Conservation (phyloP, 2,329 filamentous ascomycete species). For the Pseudogymnoascus sp. region DNA sequence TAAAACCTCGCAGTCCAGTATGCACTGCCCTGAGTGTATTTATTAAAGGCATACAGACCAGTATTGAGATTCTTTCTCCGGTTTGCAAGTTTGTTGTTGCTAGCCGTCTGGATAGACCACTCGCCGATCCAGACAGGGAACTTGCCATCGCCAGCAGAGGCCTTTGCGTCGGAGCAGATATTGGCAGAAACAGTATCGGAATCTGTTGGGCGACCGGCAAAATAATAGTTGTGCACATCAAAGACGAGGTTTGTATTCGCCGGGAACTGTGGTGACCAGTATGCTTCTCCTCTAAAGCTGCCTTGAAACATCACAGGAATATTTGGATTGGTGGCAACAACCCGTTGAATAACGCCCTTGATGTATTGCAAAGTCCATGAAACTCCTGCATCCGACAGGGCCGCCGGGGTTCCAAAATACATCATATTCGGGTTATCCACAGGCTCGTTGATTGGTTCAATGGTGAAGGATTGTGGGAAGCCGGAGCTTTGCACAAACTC, state of each 20-base stretch:
- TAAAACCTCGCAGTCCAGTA: conserved; percentile 26
- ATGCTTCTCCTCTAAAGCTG: conserved; percentile 24
- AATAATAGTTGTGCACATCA: conserved; percentile 30
- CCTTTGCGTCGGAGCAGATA: conserved; percentile 25
- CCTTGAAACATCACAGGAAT: conserved; percentile 32
- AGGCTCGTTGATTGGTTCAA: conserved; percentile 34
- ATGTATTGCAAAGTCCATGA: conserved; percentile 32
- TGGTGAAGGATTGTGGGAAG: conserved; percentile 28
- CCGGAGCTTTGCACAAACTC: conserved; percentile 28
- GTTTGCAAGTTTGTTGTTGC: conserved; percentile 29
- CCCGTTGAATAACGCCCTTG: conserved; percentile 23
- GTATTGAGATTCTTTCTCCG: conserved; percentile 29
- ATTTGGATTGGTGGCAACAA: conserved; percentile 25
- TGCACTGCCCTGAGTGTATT: conserved; percentile 28
- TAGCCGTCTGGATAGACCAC: conserved; percentile 29
- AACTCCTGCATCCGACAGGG: conserved; percentile 26
- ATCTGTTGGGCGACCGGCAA: conserved; percentile 23
- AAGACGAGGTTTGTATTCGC: conserved; percentile 27
- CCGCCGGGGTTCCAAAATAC: conserved; percentile 29
- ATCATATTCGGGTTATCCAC: conserved; percentile 28
- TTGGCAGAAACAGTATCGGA: conserved; percentile 23
- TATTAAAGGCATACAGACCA: conserved; percentile 29
- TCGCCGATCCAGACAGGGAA: conserved; percentile 33
- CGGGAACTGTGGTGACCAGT: conserved; percentile 27
- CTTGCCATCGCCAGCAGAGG: conserved; percentile 19